Conservation (phyloP, 2,329 filamentous ascomycete genomes). For the Tolypocladium tropicale region DNA sequence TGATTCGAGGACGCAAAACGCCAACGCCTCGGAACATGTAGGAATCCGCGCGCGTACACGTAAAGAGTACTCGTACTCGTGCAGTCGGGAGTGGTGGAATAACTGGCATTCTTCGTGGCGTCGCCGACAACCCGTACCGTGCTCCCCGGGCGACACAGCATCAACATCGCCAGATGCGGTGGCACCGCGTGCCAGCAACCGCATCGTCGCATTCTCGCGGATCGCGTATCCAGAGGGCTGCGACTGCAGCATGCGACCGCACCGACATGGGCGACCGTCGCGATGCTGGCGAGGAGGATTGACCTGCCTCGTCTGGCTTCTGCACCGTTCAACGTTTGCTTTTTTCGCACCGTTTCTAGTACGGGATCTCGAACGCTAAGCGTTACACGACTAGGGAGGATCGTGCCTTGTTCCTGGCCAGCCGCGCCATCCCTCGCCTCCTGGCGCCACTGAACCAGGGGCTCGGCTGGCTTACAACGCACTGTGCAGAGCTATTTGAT, state of each 20-base stretch:
- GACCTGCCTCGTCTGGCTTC: neutral
- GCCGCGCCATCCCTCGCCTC: neutral
- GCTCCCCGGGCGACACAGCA: neutral
- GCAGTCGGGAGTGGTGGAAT: too few species aligned
- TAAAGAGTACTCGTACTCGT: too few species aligned
- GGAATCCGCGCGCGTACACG: neutral
- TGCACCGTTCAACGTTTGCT: neutral
- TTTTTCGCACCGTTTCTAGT: neutral
- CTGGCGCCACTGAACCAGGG: neutral
- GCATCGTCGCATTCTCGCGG: neutral
- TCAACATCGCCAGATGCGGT: neutral
- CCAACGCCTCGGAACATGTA: neutral
- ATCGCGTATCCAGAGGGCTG: neutral
- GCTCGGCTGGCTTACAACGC: neutral
- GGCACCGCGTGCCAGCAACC: neutral
- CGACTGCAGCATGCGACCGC: neutral
- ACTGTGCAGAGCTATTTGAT: conserved; percentile 4
- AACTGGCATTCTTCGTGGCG: neutral
- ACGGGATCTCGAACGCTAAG: neutral
- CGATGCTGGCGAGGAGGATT: neutral
- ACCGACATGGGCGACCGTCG: neutral
- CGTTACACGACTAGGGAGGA: neutral
- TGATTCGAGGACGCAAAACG: neutral
- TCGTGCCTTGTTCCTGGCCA: neutral
- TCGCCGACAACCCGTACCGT: neutral